Evolutionary conservation across 257 asterid genomes (phyloP), one percentile per base, ranked within the genome.

Genomic region (Eustoma russellianum): DNA sequence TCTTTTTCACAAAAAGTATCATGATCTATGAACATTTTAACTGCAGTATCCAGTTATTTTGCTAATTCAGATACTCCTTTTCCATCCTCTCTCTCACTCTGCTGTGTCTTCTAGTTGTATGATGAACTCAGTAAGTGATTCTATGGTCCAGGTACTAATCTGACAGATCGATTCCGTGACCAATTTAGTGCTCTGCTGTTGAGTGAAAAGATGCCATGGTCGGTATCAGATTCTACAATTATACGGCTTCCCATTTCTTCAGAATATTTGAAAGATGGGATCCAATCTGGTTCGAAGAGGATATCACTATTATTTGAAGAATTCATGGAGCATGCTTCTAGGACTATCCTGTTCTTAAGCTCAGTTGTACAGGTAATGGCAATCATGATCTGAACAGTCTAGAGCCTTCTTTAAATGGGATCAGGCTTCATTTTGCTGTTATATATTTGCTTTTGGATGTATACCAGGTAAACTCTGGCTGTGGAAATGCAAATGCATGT

Each of bases 191-290:
- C 96, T 67, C 72, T 90, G 85, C 66, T 90, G 74, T 62, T 83
- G 56, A 79, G 76, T 68, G 82, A 78, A 66, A 78, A 61, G 45
- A 76, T 79, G 77, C 83, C 82, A 14, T 83, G 94, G 96, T 81
- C 86, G 19, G 66, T 71, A 60, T 68, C 81, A 51, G 75, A 81
- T 66, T 77, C 82, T 64, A 90, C 91, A 57, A 68, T 86, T 35
- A 78, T 90, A 73, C 97, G 97, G 62, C 70, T 90, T 78, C 97
- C 97, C 48, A 85, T 90, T 71, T 90, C 96, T 61, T 60, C 85
- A 12, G 78, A 79, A 61, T 67, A 71, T 68, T 62, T 68, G 74
- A 75, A 71, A 66, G 93, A 73, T 66, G 95, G 78, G 60, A 59
- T 64, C 52, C 82, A 78, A 56, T 66, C 61, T 73, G 83, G 77